Evolutionary conservation across 2,329 filamentous ascomycete species (phyloP), one percentile per base, ranked within the genome.

Genomic region (Purpureocillium lavendulum): DNA sequence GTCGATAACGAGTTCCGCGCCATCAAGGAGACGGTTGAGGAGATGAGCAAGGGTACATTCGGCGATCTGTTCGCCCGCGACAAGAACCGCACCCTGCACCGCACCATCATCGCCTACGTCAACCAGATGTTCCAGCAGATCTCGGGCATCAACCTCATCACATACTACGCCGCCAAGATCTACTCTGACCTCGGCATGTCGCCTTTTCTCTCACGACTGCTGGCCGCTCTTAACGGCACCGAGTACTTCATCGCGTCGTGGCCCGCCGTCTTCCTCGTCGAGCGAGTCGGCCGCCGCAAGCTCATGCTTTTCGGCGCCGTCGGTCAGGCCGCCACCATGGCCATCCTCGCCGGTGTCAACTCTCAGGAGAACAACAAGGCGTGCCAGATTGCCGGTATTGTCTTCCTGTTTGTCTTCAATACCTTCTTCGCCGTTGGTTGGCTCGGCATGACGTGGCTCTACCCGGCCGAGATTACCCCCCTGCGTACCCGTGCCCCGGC

Each of bases 301-400:
- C 71, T 87, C 44, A 87, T 88, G 80, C 61, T 87, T 14, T 75
- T 85, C 45, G 82, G 82, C 39, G 77, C 76, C 30, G 54, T 70
- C 2, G 77, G 77, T 43, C 77, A 83, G 55, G 77, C 73, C 1
- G 64, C 60, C 1, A 68, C 75, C 38, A 86, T 87, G 82, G 72
- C 78, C 2, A 69, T 86, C 30, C 64, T 78, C 30, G 66, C 70
- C 0, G 66, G 69, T 28, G 64, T 82, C 41, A 78, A 76, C 45
- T 71, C 69, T 1, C 64, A 69, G 42, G 67, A 72, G 36, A 50
- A 59, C 4, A 59, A 66, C 48, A 67, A 46, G 59, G 64, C 37
- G 56, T 77, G 59, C 31, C 77, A 77, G 33, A 74, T 79, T 30
- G 74, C 68, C 1, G 78, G 75, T 11, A 75, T 83, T 14, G 77